These are phyloP conservation scores for Phaeosphaeria sp. DNA, from an alignment of 2,329 filamentous ascomycete species.

Conservation along the genomic window DNA sequence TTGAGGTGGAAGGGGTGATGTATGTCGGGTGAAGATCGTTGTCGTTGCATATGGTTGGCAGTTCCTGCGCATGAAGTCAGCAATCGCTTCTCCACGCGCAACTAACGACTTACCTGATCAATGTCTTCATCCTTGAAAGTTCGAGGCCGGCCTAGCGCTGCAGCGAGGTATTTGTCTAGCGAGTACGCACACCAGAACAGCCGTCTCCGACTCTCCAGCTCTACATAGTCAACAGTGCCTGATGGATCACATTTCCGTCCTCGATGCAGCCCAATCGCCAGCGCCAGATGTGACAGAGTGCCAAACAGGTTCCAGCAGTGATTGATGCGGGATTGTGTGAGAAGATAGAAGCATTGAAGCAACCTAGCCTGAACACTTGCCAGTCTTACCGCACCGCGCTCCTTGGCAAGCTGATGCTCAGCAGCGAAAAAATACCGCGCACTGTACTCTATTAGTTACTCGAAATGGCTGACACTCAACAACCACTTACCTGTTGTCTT, in stretches of 20 bases:
- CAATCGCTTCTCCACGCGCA: neutral
- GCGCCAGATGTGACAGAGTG: slow-evolving; percentile 61
- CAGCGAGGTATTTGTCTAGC: slow-evolving; percentile 68
- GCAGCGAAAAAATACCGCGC: slow-evolving; percentile 54
- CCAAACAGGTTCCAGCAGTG: slow-evolving; percentile 69
- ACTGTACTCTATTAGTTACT: slow-evolving; percentile 10
- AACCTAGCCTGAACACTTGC: slow-evolving; percentile 66
- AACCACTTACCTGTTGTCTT: slow-evolving; percentile 32
- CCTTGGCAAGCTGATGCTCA: slow-evolving; percentile 55
- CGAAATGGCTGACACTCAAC: neutral
- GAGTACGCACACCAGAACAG: slow-evolving; percentile 70
- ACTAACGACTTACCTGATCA: slow-evolving; percentile 58
- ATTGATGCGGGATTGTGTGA: slow-evolving; percentile 66
- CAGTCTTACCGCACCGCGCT: slow-evolving; percentile 61
- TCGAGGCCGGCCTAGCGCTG: slow-evolving; percentile 67
- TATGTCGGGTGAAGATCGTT: slow-evolving; percentile 35
- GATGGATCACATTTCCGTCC: slow-evolving; percentile 42
- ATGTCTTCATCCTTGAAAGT: slow-evolving; percentile 70
- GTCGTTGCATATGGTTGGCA: slow-evolving; percentile 45
- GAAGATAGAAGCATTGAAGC: slow-evolving; percentile 65
- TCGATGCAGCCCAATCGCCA: slow-evolving; percentile 55
- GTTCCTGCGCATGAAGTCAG: slow-evolving; percentile 31
- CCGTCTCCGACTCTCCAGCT: slow-evolving; percentile 61
- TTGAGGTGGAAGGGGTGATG: slow-evolving; percentile 34
- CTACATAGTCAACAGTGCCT: slow-evolving; percentile 52